Evolutionary conservation across 2,329 filamentous ascomycete species (phyloP), one percentile per base, ranked within the genome.

Genomic region (Rosellinia necatrix): DNA sequence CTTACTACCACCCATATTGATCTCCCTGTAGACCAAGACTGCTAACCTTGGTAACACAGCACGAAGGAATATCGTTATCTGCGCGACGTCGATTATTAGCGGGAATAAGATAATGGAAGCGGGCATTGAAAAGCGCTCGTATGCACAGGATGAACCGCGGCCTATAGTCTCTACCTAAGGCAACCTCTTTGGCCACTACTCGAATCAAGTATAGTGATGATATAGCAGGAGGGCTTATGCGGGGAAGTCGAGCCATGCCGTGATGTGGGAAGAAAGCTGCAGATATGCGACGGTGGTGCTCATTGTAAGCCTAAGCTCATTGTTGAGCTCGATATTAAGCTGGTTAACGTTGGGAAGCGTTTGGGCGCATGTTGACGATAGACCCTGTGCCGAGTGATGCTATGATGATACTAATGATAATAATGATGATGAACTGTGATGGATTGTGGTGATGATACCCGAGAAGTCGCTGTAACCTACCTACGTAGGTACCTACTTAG

Each of bases 101-200:
- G 94, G 96, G 24, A 90, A 93, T 72, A 86, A 82, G 68, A 90
- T 97, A 76, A 92, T 99, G 81, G 89, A 91, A 44, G 86, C 88
- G 42, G 91, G 89, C 53, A 87, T 93, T 65, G 91, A 94, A 78
- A 88, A 81, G 69, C 80, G 77, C 42, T 83, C 81, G 22, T 89
- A 87, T 71, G 79, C 78, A 37, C 80, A 73, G 64, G 75, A 78
- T 35, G 58, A 55, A 27, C 52, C 68, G 24, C 61, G 66, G 58
- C 48, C 61, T 41, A 34, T 58, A 25, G 47, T 53, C 34, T 49
- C 53, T 41, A 52, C 62, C 46, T 63, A 27, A 52, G n/a, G n/a
- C n/a, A n/a, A n/a, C n/a, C n/a, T n/a, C n/a, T n/a, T n/a, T n/a
- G n/a, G n/a, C n/a, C n/a, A n/a, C n/a, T n/a, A n/a, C n/a, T n/a